Conservation (phyloP, 2,329 filamentous ascomycete species). For the Penicillium sumatraense region DNA sequence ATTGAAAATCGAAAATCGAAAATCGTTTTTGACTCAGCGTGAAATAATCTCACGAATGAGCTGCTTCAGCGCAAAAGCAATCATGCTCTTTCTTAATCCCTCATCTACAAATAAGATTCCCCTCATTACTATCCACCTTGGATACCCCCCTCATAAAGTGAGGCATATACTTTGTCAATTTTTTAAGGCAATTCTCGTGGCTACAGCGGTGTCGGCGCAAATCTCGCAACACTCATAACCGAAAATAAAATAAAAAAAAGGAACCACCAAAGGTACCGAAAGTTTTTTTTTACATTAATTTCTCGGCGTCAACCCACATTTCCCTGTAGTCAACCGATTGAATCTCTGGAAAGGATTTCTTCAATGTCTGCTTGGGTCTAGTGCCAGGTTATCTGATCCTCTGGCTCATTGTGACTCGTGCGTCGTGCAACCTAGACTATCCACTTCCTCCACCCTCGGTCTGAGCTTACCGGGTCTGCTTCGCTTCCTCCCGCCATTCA, state of each 20-base stretch:
- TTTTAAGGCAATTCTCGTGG: neutral
- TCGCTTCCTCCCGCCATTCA: slow-evolving; percentile 16
- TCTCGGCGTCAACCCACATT: slow-evolving; percentile 10
- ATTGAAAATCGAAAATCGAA: no score
- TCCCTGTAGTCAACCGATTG: slow-evolving; percentile 11
- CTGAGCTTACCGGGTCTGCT: slow-evolving; percentile 9
- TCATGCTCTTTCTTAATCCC: neutral
- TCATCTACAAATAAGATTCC: neutral
- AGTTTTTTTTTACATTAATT: neutral
- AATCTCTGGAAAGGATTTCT: neutral
- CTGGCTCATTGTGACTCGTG: slow-evolving; percentile 25
- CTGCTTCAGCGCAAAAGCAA: neutral
- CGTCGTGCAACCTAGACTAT: slow-evolving; percentile 16
- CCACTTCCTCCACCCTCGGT: slow-evolving; percentile 28
- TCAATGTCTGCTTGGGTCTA: slow-evolving; percentile 24
- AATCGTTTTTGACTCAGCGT: neutral
- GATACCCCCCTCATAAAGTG: neutral
- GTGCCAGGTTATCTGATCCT: slow-evolving; percentile 31
- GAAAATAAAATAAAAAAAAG: neutral
- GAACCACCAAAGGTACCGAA: neutral
- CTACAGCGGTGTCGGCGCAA: slow-evolving; percentile 4
- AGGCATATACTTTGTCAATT: neutral
- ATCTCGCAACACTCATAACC: neutral
- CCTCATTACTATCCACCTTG: neutral
- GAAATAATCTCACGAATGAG: neutral